A percentile compares a stretch with the other conserved stretches of the same genome.
phyloP scores from a whole-genome alignment of 352 stramenopile genomes.

The Phytopythium ostracodes region DNA sequence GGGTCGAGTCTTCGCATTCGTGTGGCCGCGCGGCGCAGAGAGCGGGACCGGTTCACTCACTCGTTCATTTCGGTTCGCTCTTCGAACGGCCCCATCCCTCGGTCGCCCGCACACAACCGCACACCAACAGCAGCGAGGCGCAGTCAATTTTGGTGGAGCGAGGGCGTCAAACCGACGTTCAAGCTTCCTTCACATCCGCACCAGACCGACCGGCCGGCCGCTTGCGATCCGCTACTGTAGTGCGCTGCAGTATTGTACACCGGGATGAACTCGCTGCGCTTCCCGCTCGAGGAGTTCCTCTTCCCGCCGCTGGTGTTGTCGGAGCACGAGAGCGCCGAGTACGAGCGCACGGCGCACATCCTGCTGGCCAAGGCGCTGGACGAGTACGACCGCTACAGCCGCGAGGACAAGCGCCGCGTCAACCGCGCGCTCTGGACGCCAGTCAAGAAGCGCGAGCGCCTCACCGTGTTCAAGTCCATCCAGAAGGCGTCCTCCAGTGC shows the following conservation, averaged over 20 bases:
- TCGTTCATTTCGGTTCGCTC: no score
- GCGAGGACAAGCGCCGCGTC: conserved; percentile 18
- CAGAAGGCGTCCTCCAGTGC: not conserved
- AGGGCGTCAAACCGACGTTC: not conserved
- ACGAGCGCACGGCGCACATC: conserved; percentile 25
- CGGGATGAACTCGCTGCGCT: conserved; percentile 14
- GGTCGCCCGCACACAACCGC: no score
- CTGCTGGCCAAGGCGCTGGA: conserved; percentile 25
- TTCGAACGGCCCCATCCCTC: no score
- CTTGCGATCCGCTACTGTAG: not conserved
- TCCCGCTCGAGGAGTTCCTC: conserved; percentile 31
- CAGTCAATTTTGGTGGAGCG: not conserved
- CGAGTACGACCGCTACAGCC: conserved; percentile 35
- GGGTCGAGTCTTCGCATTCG: no score
- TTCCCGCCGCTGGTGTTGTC: conserved; percentile 28
- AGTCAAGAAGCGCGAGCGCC: conserved; percentile 36
- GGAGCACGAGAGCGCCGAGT: conserved; percentile 18
- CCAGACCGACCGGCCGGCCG: not conserved
- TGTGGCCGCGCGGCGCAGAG: no score
- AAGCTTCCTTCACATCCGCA: not conserved
- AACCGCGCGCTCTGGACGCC: conserved; percentile 34
- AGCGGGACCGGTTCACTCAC: no score
- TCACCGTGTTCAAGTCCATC: conserved; percentile 23
- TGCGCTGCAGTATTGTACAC: no score
- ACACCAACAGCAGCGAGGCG: no score